phyloP scores from a whole-genome alignment of 2,329 filamentous ascomycete genomes.

The Colletotrichum siamense region DNA sequence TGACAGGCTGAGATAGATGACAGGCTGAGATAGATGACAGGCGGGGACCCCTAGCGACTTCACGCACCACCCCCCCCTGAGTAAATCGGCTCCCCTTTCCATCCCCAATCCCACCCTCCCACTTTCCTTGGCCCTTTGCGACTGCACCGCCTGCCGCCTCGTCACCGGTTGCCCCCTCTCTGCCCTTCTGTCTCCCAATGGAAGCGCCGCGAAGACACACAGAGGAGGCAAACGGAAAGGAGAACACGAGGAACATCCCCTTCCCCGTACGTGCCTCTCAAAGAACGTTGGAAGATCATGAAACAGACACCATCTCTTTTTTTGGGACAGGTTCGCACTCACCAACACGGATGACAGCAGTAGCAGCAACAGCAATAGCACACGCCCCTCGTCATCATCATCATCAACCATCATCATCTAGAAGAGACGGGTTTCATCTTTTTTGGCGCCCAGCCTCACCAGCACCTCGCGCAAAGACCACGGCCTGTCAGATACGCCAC shows the following conservation, averaged over 20 bases:
- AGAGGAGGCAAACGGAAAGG: neutral
- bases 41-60: neutral
- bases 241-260: neutral
- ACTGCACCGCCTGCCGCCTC: neutral
- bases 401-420: neutral
- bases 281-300: constrained; percentile 10
- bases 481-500: constrained; percentile 8
- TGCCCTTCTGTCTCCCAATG: neutral
- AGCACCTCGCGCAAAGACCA: neutral
- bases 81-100: neutral
- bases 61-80: neutral
- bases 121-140: neutral
- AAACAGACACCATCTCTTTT: constrained; percentile 6
- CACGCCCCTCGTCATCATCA: neutral
- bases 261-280: neutral
- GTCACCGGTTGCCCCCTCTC: neutral
- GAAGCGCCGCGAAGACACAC: neutral
- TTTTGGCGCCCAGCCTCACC: constrained; percentile 4
- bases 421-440: constrained; percentile 20
- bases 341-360: neutral
- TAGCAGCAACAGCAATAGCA: neutral
- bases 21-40: constrained; percentile 20
- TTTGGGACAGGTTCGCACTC: neutral
- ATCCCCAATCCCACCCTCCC: neutral
- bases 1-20: constrained; percentile 18